Percentiles rank a stretch among this genome's conserved stretches.
Conservation (phyloP, 1,284 basidiomycete genomes). For the Lentinula novae-zelandiae region DNA sequence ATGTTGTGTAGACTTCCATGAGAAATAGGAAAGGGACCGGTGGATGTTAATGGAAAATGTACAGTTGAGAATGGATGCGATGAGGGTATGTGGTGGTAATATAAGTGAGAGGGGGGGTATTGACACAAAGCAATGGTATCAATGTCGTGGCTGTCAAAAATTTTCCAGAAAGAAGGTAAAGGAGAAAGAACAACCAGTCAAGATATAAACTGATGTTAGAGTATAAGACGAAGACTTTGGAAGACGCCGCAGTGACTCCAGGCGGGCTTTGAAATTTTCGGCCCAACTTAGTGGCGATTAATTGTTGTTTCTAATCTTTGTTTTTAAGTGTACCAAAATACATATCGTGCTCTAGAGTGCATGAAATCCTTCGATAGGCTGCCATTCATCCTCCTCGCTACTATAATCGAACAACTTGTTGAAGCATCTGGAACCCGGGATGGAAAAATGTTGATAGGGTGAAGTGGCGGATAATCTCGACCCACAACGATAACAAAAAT, state of each 20-base stretch:
- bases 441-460: slow-evolving; percentile 72
- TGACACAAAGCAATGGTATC: slow-evolving; percentile 48
- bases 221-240: slow-evolving; percentile 23
- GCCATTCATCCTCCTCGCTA: slow-evolving; percentile 42
- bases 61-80: slow-evolving; percentile 19
- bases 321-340: not conserved
- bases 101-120: slow-evolving; percentile 35
- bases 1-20: slow-evolving; percentile 93
- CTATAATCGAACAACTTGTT: slow-evolving; percentile 62
- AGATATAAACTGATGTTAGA: slow-evolving; percentile 26
- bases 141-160: slow-evolving; percentile 25
- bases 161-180: not conserved
- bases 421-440: slow-evolving; percentile 51
- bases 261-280: not conserved
- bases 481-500: slow-evolving; percentile 81
- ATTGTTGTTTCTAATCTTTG: not conserved
- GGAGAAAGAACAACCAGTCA: slow-evolving; percentile 14
- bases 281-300: not conserved
- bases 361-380: slow-evolving; percentile 46
- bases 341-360: slow-evolving; percentile 15
- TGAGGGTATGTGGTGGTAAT: slow-evolving; percentile 33
- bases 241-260: not conserved
- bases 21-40: not conserved
- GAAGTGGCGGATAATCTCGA: slow-evolving; percentile 41
- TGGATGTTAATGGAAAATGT: slow-evolving; percentile 7